These are phyloP conservation scores for Chaetomium sp. DNA, from an alignment of 2,329 filamentous ascomycete genomes.

Conservation along the genomic window DNA sequence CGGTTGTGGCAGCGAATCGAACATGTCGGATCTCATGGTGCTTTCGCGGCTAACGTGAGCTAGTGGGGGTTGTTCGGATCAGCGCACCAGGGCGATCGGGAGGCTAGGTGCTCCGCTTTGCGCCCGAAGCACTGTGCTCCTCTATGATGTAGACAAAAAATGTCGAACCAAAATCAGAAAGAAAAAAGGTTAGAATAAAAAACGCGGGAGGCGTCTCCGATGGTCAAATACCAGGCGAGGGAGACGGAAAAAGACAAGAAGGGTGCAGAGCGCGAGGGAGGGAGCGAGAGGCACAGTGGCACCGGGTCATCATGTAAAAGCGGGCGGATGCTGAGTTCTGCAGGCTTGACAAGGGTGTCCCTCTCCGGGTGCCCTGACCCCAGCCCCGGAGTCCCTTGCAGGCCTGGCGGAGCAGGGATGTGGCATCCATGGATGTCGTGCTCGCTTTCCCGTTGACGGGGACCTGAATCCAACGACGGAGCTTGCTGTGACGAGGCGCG, in stretches of 20 bases:
- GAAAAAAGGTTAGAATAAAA: slow-evolving; percentile 2
- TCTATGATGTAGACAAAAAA: not conserved
- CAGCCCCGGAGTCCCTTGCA: slow-evolving; percentile 10
- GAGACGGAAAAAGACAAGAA: not conserved
- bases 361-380: not conserved
- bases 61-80: not conserved
- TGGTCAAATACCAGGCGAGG: slow-evolving; percentile 12
- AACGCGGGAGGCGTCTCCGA: not conserved
- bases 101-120: not conserved
- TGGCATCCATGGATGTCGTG: slow-evolving; percentile 1
- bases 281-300: slow-evolving; percentile 28
- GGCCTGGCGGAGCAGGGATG: not conserved
- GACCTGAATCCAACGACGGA: not conserved
- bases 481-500: not conserved
- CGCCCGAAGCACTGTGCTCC: slow-evolving; percentile 4
- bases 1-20: slow-evolving; percentile 38
- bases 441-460: not conserved
- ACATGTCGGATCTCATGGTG: slow-evolving; percentile 36
- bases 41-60: not conserved
- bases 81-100: not conserved
- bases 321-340: slow-evolving; percentile 9
- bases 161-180: slow-evolving; percentile 16
- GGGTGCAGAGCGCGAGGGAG: slow-evolving; percentile 8
- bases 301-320: slow-evolving; percentile 18
- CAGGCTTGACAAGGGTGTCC: slow-evolving; percentile 16